A percentile compares a stretch with the other conserved stretches of the same genome.
phyloP scores from a whole-genome alignment of 371 early-diverging fungal genomes.

The Mortierella sp. region DNA sequence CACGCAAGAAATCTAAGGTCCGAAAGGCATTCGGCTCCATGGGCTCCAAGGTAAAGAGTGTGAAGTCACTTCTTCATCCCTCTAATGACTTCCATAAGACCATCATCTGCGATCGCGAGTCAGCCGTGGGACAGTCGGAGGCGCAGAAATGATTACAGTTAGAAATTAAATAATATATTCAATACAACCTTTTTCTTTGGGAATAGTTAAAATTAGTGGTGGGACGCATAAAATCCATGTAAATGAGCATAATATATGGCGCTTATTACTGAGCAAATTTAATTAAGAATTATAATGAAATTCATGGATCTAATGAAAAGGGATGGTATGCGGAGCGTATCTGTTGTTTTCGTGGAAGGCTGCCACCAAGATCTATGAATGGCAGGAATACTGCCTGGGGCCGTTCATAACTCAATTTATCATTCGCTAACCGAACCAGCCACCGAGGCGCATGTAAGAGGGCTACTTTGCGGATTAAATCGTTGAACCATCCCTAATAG shows the following conservation, averaged over 20 bases:
- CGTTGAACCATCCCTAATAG: conserved; percentile 22
- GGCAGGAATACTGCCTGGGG: conserved; percentile 32
- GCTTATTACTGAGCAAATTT: too few species aligned
- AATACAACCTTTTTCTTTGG: too few species aligned
- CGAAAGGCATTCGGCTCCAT: conserved; percentile 7
- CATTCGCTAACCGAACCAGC: conserved; percentile 20
- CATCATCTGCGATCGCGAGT: background rate
- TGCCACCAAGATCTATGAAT: conserved; percentile 21
- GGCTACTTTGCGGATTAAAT: conserved; percentile 23
- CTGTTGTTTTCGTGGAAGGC: conserved; percentile 21
- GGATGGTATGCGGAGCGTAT: conserved; percentile 23
- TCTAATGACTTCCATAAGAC: background rate
- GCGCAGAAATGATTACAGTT: too few species aligned
- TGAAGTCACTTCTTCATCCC: conserved; percentile 7
- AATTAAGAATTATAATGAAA: background rate
- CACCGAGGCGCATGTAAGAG: conserved; percentile 31
- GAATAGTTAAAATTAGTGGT: too few species aligned
- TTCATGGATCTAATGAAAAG: conserved; percentile 6
- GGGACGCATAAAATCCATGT: too few species aligned
- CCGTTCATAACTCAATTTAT: conserved; percentile 29
- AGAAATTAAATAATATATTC: too few species aligned
- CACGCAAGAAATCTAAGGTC: conserved; percentile 10
- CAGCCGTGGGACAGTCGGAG: background rate
- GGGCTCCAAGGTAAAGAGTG: conserved; percentile 8
- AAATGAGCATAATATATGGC: too few species aligned